These are phyloP conservation scores for Talaromyces stipitatus DNA, from an alignment of 495 filamentous ascomycete species.

Conservation along the genomic window DNA sequence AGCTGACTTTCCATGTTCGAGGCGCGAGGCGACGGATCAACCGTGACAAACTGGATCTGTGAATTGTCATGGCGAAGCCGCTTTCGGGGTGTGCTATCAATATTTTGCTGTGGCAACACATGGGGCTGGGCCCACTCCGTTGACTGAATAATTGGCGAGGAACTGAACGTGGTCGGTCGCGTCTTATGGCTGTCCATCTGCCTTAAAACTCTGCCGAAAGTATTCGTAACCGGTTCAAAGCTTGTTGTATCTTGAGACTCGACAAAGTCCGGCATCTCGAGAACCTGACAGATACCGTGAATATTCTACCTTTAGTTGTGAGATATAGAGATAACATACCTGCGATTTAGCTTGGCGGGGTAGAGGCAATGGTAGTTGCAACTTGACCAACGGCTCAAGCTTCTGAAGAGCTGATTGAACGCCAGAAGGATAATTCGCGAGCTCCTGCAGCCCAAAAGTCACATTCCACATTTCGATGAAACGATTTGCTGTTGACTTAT, in stretches of 20 bases:
- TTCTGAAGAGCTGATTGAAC: constrained; percentile 41
- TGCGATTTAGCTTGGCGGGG: neutral
- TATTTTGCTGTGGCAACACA: neutral
- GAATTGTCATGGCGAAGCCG: constrained; percentile 66
- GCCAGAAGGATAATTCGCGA: constrained; percentile 35
- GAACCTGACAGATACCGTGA: neutral
- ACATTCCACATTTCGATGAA: constrained; percentile 54
- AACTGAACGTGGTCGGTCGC: constrained; percentile 10
- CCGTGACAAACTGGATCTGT: constrained; percentile 64
- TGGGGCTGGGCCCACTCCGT: neutral
- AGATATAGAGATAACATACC: constrained; percentile 6
- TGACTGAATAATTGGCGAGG: constrained; percentile 7
- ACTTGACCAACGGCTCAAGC: constrained; percentile 38
- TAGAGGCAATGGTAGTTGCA: constrained; percentile 28
- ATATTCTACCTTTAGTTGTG: neutral
- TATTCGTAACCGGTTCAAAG: constrained; percentile 4
- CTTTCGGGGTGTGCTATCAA: constrained; percentile 17
- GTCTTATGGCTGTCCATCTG: constrained; percentile 1
- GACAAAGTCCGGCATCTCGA: constrained; percentile 24
- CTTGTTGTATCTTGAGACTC: constrained; percentile 41
- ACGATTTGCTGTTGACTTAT: constrained; percentile 42
- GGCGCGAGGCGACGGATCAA: constrained; percentile 47
- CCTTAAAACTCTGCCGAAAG: neutral
- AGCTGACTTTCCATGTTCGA: constrained; percentile 50
- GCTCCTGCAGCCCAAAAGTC: constrained; percentile 42